These are phyloP conservation scores for Quercus tomentella DNA, from an alignment of 331 rosid genomes.

Conservation along the genomic window DNA sequence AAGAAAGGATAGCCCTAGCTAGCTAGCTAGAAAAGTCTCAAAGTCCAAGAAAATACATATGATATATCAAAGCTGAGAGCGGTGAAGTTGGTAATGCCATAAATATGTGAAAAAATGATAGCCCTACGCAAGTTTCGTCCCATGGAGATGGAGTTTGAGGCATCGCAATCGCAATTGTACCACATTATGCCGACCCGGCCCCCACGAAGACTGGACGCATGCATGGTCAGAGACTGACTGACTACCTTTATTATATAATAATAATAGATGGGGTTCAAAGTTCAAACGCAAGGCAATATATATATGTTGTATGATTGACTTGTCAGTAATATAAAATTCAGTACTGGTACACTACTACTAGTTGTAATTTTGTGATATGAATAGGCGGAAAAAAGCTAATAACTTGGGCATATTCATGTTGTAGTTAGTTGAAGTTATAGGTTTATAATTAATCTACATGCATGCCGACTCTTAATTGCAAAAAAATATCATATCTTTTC, in stretches of 20 bases:
- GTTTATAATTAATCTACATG: no score
- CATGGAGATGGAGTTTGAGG: background rate
- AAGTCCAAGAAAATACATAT: background rate
- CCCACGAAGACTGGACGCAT: background rate
- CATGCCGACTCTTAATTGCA: background rate
- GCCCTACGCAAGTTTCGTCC: background rate
- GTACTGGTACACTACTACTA: background rate
- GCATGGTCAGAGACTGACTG: slow-evolving; percentile 21
- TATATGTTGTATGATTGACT: background rate
- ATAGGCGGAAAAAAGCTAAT: no score
- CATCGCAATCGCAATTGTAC: slow-evolving; percentile 19
- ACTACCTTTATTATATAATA: background rate
- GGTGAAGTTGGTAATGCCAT: slow-evolving; percentile 60
- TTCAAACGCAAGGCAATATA: slow-evolving; percentile 4
- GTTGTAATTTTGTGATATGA: no score
- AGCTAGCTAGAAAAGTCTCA: background rate
- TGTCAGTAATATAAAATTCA: slow-evolving; percentile 24
- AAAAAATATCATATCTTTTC: no score
- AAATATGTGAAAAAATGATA: slow-evolving; percentile 9
- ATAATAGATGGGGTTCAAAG: no score
- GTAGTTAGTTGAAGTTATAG: no score
- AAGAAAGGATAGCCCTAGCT: no score
- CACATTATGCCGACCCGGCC: background rate
- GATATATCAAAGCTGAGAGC: slow-evolving; percentile 1
- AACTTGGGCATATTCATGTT: no score